Evolutionary conservation across 331 rosid genomes (phyloP).

Genomic region (Erythrophleum ivorense): DNA sequence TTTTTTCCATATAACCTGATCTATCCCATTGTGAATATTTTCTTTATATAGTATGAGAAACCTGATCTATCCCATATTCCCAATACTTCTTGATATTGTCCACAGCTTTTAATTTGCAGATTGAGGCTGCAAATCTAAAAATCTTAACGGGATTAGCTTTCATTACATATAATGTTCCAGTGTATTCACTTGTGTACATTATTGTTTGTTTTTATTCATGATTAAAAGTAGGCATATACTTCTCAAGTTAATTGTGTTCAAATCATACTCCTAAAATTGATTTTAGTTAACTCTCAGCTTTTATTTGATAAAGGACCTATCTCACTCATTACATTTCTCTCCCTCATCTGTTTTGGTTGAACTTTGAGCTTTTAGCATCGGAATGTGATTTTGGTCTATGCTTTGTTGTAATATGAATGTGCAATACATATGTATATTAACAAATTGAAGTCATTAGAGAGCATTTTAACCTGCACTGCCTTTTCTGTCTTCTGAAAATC

Average conservation of each 20-base stretch:
- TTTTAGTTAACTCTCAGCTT: neutral
- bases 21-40: slow-evolving; percentile 19
- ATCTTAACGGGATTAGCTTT: neutral
- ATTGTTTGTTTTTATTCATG: neutral
- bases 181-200: neutral
- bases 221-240: slow-evolving; percentile 16
- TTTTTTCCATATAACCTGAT: slow-evolving; percentile 14
- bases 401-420: neutral
- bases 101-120: neutral
- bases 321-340: neutral
- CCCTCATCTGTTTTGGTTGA: neutral
- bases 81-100: neutral
- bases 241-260: neutral
- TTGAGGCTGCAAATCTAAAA: slow-evolving; percentile 11
- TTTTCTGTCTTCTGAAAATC: slow-evolving; percentile 1
- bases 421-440: neutral
- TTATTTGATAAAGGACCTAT: slow-evolving; percentile 1
- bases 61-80: neutral
- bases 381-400: slow-evolving; percentile 1
- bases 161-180: neutral
- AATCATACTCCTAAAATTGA: neutral
- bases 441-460: slow-evolving; percentile 4
- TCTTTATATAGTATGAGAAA: neutral
- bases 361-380: slow-evolving; percentile 2
- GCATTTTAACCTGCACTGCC: neutral